Evolutionary conservation across 2,329 filamentous ascomycete genomes (phyloP).

Genomic region (Diaporthe helianthi): DNA sequence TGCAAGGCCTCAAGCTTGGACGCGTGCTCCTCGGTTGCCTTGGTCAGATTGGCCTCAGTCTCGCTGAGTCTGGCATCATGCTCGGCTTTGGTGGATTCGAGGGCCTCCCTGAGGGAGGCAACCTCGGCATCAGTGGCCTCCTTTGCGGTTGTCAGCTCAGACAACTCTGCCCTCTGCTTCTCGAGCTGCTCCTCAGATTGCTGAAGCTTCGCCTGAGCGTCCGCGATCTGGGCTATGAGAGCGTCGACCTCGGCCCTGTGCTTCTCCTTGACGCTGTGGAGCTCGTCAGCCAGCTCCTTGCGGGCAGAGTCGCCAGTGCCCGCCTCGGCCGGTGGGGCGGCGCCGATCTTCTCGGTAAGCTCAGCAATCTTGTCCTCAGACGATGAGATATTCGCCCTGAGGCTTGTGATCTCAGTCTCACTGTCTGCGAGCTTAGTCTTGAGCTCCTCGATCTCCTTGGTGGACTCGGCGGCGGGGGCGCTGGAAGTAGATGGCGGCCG

Average conservation of each 20-base stretch:
- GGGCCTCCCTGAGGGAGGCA: slow-evolving; percentile 55
- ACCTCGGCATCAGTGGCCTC: slow-evolving; percentile 58
- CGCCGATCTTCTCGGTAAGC: slow-evolving; percentile 58
- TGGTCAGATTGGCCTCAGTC: slow-evolving; percentile 46
- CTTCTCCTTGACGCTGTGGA: slow-evolving; percentile 57
- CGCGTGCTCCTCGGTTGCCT: slow-evolving; percentile 55
- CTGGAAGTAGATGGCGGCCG: slow-evolving; percentile 44
- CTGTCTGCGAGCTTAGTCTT: slow-evolving; percentile 65
- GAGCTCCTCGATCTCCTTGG: slow-evolving; percentile 66
- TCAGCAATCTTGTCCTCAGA: slow-evolving; percentile 63
- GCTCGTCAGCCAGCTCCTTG: slow-evolving; percentile 52
- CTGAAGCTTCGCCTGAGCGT: slow-evolving; percentile 58
- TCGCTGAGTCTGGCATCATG: slow-evolving; percentile 48
- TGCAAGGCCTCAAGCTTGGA: slow-evolving; percentile 59
- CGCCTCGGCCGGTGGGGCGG: slow-evolving; percentile 43
- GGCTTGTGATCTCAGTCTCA: slow-evolving; percentile 62
- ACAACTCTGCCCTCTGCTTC: slow-evolving; percentile 56
- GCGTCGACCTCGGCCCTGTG: slow-evolving; percentile 57
- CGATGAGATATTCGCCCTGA: slow-evolving; percentile 62
- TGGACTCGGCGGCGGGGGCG: slow-evolving; percentile 49
- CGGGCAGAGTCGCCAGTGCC: slow-evolving; percentile 48
- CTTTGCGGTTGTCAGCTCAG: slow-evolving; percentile 56
- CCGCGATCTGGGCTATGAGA: slow-evolving; percentile 55
- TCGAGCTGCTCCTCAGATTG: slow-evolving; percentile 59
- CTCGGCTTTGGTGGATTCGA: slow-evolving; percentile 55